phyloP scores from a whole-genome alignment of 805 yeast species.

The Candida berthetii region DNA sequence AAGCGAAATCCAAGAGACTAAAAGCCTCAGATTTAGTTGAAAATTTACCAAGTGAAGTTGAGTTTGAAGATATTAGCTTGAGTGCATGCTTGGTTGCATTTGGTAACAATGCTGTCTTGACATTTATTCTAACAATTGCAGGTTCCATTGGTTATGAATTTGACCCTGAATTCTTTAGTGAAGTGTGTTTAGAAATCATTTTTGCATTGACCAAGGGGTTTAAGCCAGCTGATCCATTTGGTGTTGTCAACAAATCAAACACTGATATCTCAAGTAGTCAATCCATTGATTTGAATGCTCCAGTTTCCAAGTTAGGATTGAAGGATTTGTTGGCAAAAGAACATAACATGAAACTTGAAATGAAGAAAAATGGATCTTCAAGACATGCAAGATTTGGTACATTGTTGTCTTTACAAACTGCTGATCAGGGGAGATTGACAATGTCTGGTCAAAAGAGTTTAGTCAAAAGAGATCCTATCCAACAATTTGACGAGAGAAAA shows the following conservation, averaged over 20 bases:
- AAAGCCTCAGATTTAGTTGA: slow-evolving; percentile 10
- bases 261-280: background rate
- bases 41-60: slow-evolving; percentile 51
- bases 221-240: slow-evolving; percentile 20
- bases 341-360: slow-evolving; percentile 39
- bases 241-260: slow-evolving; percentile 4
- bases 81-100: slow-evolving; percentile 52
- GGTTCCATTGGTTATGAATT: slow-evolving; percentile 61
- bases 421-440: slow-evolving; percentile 51
- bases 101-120: slow-evolving; percentile 66
- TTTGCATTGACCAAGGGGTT: slow-evolving; percentile 58
- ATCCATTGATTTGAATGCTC: background rate
- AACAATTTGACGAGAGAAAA: slow-evolving; percentile 61
- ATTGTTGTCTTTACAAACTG: slow-evolving; percentile 62
- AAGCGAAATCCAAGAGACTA: slow-evolving; percentile 24
- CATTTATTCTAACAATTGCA: slow-evolving; percentile 64
- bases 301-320: slow-evolving; percentile 4
- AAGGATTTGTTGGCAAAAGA: slow-evolving; percentile 54
- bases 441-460: slow-evolving; percentile 72
- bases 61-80: slow-evolving; percentile 61
- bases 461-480: slow-evolving; percentile 46
- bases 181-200: slow-evolving; percentile 62
- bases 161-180: slow-evolving; percentile 53
- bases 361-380: slow-evolving; percentile 48
- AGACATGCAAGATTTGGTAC: slow-evolving; percentile 94